Evolutionary conservation across 1,284 basidiomycete genomes (phyloP), one percentile per base, ranked within the genome.

Genomic region (Tetrapyrgos nigripes): DNA sequence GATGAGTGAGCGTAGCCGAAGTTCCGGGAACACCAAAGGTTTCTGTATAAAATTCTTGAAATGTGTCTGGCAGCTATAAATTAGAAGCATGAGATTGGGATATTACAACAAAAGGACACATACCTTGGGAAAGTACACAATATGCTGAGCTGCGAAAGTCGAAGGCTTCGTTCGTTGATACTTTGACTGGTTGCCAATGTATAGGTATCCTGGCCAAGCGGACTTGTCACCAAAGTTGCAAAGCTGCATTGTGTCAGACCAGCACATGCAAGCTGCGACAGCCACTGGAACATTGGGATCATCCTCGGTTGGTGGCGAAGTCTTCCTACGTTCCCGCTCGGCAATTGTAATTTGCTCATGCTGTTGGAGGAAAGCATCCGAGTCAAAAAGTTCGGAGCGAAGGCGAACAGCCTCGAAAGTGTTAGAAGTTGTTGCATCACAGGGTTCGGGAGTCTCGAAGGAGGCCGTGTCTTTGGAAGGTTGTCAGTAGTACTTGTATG

Each of bases 191-290:
- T 74, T 74, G 5, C 66, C 69, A 45, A 71, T 66, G 10, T 57
- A 64, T 10, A 71, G 26, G 43, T 76, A 76, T 3, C 71, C 60
- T 3, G 70, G 73, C 73, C 73, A 75, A 0, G 69, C 49, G 4
- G 58, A 63, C 1, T 70, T 66, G 1, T 59, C 63, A 0, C 74
- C 70, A 50, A 75, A 75, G 28, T 70, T 62, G 0, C 73, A 61
- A 5, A 75, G 55, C 37, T 70, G 69, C 4, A 70, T 75, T 0
- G 65, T 44, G 56, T 67, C 67, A 9, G 63, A 68, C 55, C 58
- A 63, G n/a, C 62, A 24, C 47, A 52, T 55, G 17, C 52, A 35
- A 17, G 24, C 26, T 4, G 31, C 24, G 45, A 60, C 50, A 8
- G 35, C 54, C 14, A 26, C 40, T 17, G 56, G 37, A 10, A 50